Base-by-base conservation (phyloP, 1,284 basidiomycete genomes). In the Marasmius tenuissimus region DNA sequence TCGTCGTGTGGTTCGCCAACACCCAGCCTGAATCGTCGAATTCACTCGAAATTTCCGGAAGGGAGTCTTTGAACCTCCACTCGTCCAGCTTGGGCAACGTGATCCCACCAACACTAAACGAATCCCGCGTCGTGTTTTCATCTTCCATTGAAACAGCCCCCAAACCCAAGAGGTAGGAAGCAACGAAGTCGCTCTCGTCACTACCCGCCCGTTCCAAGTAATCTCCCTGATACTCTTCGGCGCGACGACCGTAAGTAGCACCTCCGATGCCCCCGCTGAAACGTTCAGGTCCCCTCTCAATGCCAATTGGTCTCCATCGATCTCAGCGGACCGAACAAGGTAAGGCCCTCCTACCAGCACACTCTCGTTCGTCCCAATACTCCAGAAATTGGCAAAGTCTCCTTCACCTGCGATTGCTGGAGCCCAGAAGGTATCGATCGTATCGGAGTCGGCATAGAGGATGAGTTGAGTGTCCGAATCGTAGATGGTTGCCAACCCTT, bases 1-100 rank as follows among this genome's bases (percentile, higher is more conserved):
- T 93, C 20, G 76, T 79, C 16, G 82, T 91, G 63, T 86, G 84
- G 66, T 92, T 80, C 35, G 91, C 92, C 38, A 81, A 67, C 0
- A 77, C 75, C 92, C 92, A 93, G 6, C 68, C 67, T 2, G 74
- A 72, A 71, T 93, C 91, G 61, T 84, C 81, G 67, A 86, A 93
- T 18, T 66, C 72, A 0, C 65, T 58, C 45, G 73, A 70, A n/a
- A 54, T n/a, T 35, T 54, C 52, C 34, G 52, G 52, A 5, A 54
- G 16, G 10, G 34, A 37, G 20, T 54, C 52, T 3, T 10, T 35
- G 69, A 84, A 93, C 71, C 78, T 87, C 92, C 92, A 94, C 10
- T 80, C 77, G 4, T 71, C 73, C 64, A 92, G 74, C 56, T 50
- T 54, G 10, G 58, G 61, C 33, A 61, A 66, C 20, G 82, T 82